Evolutionary conservation across 495 filamentous ascomycete genomes (phyloP), one percentile per base, ranked within the genome.

Genomic region (Talaromyces liani): DNA sequence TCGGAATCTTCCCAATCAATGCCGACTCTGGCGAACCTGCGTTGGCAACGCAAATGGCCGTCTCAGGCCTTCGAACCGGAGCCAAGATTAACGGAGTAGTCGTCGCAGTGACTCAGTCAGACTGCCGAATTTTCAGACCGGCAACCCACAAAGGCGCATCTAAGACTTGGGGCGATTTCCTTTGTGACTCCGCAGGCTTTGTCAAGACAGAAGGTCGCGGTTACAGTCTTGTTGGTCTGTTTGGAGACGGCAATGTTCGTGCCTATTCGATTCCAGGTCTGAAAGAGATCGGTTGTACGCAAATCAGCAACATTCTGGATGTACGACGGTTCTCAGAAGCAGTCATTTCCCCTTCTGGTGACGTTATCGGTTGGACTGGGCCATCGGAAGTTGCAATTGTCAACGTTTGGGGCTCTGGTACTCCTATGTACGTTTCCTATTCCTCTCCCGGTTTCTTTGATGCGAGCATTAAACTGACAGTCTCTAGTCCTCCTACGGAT

Each of bases 281-380:
- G 10, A 93, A 92, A 68, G 92, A 97, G 65, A 84, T 98, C 53
- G 89, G 87, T n/a, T 83, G 82, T 41, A 77, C 81, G 12, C 79
- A 77, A 2, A 74, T 95, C 6, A 75, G 74, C 20, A 79, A 87
- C 27, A 79, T 81, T 69, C 80, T 95, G 20, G 93, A 98, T 69
- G 82, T 87, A 51, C 84, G 81, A 31, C 84, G 91, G n/a, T 80
- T 88, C 34, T 72, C 80, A 2, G 86, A 88, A 24, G 79, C 88
- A 3, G 74, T 85, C 45, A 84, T 97, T 39, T 88, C 90, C 1
- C 80, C 82, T 41, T 87, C 88, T 10, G 93, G 94, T 14, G 88
- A 91, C 63, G 81, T 97, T 58, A 79, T 97, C 59, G 88, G 87
- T 58, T 98, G 92, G 92, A 87, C 85, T n/a, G 91, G 92, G 0